These are phyloP conservation scores for Agaricales sp. DNA, from an alignment of 1,284 basidiomycete species.

Conservation along the genomic window DNA sequence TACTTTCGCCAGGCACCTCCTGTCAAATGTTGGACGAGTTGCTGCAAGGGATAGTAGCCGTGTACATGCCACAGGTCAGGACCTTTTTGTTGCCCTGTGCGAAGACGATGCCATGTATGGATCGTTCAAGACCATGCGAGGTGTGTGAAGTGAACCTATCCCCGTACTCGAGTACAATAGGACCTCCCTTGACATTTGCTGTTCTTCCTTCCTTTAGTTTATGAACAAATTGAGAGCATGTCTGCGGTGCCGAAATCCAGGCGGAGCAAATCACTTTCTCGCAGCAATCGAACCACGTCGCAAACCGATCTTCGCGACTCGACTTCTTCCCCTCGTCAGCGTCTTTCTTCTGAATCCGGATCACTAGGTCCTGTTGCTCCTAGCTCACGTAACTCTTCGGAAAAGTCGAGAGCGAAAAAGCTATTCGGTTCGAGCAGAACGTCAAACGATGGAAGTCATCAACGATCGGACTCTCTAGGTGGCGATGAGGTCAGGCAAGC, in stretches of 20 bases:
- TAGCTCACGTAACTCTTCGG: slow-evolving; percentile 41
- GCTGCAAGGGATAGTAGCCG: slow-evolving; percentile 77
- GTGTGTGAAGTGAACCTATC: slow-evolving; percentile 27
- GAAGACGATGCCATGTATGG: slow-evolving; percentile 81
- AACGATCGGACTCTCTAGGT: slow-evolving; percentile 5
- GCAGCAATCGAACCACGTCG: slow-evolving; percentile 29
- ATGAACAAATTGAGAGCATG: slow-evolving; percentile 65
- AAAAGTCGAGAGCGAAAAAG: slow-evolving; percentile 47
- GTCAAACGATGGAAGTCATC: background rate
- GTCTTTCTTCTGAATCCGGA: slow-evolving; percentile 31
- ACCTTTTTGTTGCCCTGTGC: slow-evolving; percentile 78
- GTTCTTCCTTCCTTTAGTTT: slow-evolving; percentile 34
- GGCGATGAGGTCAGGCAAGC: background rate
- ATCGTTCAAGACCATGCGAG: slow-evolving; percentile 80
- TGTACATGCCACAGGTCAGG: slow-evolving; percentile 62
- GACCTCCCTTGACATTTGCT: slow-evolving; percentile 3
- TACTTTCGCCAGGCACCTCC: slow-evolving; percentile 51
- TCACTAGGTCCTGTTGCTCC: slow-evolving; percentile 16
- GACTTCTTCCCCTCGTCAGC: slow-evolving; percentile 16
- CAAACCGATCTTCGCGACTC: slow-evolving; percentile 27
- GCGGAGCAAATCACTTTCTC: slow-evolving; percentile 60
- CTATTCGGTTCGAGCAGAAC: slow-evolving; percentile 35
- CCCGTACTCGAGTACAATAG: too few species aligned
- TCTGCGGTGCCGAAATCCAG: slow-evolving; percentile 45
- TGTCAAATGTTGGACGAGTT: slow-evolving; percentile 76